Evolutionary conservation across 257 asterid species (phyloP), one percentile per base, ranked within the genome.

Genomic region (Rehmannia glutinosa): DNA sequence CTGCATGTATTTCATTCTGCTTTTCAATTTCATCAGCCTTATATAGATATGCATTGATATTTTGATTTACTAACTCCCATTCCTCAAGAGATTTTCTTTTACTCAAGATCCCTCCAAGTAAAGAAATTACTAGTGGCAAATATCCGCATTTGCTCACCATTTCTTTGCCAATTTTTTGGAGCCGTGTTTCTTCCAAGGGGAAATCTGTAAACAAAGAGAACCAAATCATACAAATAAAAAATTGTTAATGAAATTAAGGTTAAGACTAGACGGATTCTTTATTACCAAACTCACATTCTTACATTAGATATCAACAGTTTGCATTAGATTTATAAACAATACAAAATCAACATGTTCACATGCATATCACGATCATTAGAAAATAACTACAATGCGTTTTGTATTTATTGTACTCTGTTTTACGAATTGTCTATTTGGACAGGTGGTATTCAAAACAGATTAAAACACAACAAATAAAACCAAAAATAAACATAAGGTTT

Each of bases 91-190:
- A 32, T 12, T 10, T 32, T 30, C 33, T 69, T 41, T 33, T 30
- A 1, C 60, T 57, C 20, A 69, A 33, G 0, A 69, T 3, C 30
- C 68, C 61, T 4, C 74, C 74, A 8, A 69, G 74, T 47, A 58
- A 7, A 12, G 21, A 58, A 46, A 69, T 21, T 32, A 42, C 61
- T 5, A 69, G 32, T 0, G 74, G 68, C 60, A 69, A 47, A 58
- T 0, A 12, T 0, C 68, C 68, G 47, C 68, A 69, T 12, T 59
- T 47, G 4, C 4, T 1, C 2, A 46, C 68, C 68, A 69, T 46
- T 58, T 46, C 62, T 25, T 16, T 49, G n/a, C 75, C 75, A 9
- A 16, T 36, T 23, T 6, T 17, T 19, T 17, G 0, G 1, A 57
- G 10, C 8, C 11, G 2, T 12, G 33, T 33, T 4, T 21, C 38